Evolutionary conservation across 306 rosid species (phyloP), one percentile per base, ranked within the genome.

Genomic region (Elaeagnus macrophylla): DNA sequence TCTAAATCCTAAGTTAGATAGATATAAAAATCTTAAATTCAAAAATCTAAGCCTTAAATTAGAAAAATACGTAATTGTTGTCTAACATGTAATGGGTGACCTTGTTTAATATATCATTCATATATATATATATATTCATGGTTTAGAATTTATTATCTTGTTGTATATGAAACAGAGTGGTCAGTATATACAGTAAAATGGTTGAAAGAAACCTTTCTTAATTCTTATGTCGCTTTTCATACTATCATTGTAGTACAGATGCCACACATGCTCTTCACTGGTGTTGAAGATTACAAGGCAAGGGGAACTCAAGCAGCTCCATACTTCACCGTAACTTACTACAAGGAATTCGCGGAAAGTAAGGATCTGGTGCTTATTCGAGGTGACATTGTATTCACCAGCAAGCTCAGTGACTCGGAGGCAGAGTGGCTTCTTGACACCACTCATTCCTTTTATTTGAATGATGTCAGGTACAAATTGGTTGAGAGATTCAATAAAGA

Each of bases 271-370:
- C 11, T 84, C 67, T 74, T 86, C 78, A 84, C 97, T 0, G 89
- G 96, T 51, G 91, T 90, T 73, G 94, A 87, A 75, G 95, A 87
- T 82, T 91, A 87, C 73, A 91, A 87, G 73, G 95, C 93, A 41
- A 80, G 85, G 60, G 96, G 99, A 78, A 87, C 89, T 64, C 93
- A 91, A 72, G 89, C 96, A 56, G 20, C 93, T 67, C 97, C 99
- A 41, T 87, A 87, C 81, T 70, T 78, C 39, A 73, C 89, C 12
- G 65, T 80, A 36, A 49, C 93, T 25, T 87, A 66, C 70, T 84
- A 86, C 72, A 80, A 79, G 39, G 95, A 91, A 79, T 91, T 91
- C 69, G 93, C 93, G 35, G 87, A 80, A 62, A 84, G 70, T 78
- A 91, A 86, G 86, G 95, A 80, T 62, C 43, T 86, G 70, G 95